Conservation (phyloP, 805 yeast species). For the baker's yeast (Saccharomyces cerevisiae) region DNA sequence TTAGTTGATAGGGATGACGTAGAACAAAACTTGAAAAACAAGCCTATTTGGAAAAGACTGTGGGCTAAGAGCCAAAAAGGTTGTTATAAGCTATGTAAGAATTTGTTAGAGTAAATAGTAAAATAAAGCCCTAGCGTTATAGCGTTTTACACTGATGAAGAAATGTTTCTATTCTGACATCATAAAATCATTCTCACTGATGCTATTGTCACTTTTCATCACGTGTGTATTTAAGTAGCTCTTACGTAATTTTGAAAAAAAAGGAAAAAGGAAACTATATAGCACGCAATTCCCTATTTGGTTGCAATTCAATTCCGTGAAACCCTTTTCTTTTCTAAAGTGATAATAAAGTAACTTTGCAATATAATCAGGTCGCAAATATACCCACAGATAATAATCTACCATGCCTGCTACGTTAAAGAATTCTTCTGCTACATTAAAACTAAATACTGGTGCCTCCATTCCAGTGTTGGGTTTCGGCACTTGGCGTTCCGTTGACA, state of each 20-base stretch:
- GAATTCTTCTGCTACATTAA: conserved; percentile 22
- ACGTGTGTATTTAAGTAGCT: not conserved
- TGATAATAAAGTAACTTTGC: not conserved
- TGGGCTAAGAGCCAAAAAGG: conserved; percentile 26
- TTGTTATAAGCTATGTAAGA: conserved; percentile 27
- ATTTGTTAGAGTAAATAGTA: conserved; percentile 8
- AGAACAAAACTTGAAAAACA: conserved; percentile 31
- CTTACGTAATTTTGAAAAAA: not conserved
- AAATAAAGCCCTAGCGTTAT: not conserved
- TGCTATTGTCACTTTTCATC: not conserved
- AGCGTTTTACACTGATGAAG: not conserved
- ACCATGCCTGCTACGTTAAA: conserved; percentile 11
- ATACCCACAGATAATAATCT: not conserved
- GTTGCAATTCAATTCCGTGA: not conserved
- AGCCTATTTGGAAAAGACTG: conserved; percentile 20
- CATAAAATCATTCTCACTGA: not conserved
- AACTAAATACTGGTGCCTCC: conserved; percentile 51
- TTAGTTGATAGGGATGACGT: conserved; percentile 33
- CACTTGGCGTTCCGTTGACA: conserved; percentile 55
- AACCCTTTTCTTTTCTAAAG: not conserved
- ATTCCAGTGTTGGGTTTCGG: conserved; percentile 71
- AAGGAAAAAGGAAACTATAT: not conserved
- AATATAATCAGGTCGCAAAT: not conserved
- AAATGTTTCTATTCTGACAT: not conserved
- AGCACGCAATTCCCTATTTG: not conserved